phyloP scores from a whole-genome alignment of 345 rosid species.

The Moringa oleifera region DNA sequence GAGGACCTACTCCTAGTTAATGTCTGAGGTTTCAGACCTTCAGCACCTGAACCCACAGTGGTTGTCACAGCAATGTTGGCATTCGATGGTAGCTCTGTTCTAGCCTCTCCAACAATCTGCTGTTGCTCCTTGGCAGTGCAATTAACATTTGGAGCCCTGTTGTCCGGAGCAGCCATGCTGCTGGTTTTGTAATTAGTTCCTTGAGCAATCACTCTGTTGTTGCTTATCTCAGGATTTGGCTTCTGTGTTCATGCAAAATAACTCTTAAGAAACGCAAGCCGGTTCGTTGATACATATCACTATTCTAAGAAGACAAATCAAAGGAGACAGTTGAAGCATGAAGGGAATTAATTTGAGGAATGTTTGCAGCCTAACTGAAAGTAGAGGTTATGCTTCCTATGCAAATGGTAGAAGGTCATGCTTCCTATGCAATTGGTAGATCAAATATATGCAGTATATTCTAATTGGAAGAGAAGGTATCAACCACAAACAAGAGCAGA shows the following conservation, averaged over 20 bases:
- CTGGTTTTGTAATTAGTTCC: slow-evolving; percentile 25
- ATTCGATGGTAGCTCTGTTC: slow-evolving; percentile 18
- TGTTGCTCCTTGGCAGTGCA: slow-evolving; percentile 28
- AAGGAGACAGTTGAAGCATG: too few species aligned
- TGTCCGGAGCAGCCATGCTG: too few species aligned
- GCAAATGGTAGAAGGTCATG: neutral
- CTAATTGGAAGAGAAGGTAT: neutral
- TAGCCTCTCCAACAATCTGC: slow-evolving; percentile 29
- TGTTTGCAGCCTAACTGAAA: too few species aligned
- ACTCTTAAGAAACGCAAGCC: neutral
- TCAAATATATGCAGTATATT: neutral
- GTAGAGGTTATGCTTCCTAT: neutral
- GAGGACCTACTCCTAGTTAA: slow-evolving; percentile 66
- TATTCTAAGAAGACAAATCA: too few species aligned
- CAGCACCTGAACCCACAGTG: slow-evolving; percentile 12
- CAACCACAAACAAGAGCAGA: neutral
- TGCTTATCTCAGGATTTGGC: slow-evolving; percentile 22
- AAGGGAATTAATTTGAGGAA: too few species aligned
- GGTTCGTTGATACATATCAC: neutral
- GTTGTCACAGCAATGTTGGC: slow-evolving; percentile 3
- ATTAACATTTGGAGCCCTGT: too few species aligned
- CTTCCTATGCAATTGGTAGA: too few species aligned
- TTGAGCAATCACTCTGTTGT: slow-evolving; percentile 21
- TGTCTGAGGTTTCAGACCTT: slow-evolving; percentile 40
- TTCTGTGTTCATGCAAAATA: slow-evolving; percentile 26